Conservation (phyloP, 1,284 basidiomycete genomes). For the Tausonia pullulans region DNA sequence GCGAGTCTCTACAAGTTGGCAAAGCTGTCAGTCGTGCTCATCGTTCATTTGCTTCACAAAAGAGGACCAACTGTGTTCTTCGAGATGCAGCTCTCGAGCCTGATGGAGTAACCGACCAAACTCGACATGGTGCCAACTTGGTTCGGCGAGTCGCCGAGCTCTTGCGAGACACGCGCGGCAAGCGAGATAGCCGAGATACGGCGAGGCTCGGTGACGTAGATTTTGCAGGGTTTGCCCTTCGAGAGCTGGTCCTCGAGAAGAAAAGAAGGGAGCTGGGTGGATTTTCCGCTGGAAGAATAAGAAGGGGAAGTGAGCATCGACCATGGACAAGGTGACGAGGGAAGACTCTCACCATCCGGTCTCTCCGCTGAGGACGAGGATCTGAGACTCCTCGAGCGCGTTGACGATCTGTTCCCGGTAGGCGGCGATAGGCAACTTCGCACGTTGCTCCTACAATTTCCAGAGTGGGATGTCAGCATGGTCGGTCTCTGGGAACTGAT, state of each 20-base stretch:
- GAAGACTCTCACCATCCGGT: conserved; percentile 69
- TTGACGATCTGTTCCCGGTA: conserved; percentile 68
- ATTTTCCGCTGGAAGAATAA: conserved; percentile 65
- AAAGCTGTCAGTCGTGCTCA: not conserved
- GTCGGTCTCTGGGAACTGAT: too few relatives aligned
- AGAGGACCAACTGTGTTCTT: conserved; percentile 47
- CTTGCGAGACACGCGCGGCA: conserved; percentile 86
- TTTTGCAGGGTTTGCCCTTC: conserved; percentile 73
- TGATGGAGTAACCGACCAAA: conserved; percentile 88
- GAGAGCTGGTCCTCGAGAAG: conserved; percentile 84
- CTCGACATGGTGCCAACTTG: conserved; percentile 69
- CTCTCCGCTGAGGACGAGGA: conserved; percentile 90
- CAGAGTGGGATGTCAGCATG: not conserved
- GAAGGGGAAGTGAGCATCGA: not conserved
- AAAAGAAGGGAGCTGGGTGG: conserved; percentile 91
- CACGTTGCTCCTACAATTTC: conserved; percentile 45
- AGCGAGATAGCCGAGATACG: conserved; percentile 96
- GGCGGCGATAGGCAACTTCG: conserved; percentile 72
- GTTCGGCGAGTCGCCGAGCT: conserved; percentile 76
- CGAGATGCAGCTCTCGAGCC: conserved; percentile 79
- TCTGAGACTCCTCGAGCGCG: conserved; percentile 63
- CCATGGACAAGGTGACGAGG: not conserved
- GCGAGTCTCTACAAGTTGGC: conserved; percentile 43
- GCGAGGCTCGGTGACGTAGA: conserved; percentile 86
- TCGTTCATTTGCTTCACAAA: not conserved